Conservation (phyloP, 2,329 filamentous ascomycete genomes). For the Volutella citrinella region DNA sequence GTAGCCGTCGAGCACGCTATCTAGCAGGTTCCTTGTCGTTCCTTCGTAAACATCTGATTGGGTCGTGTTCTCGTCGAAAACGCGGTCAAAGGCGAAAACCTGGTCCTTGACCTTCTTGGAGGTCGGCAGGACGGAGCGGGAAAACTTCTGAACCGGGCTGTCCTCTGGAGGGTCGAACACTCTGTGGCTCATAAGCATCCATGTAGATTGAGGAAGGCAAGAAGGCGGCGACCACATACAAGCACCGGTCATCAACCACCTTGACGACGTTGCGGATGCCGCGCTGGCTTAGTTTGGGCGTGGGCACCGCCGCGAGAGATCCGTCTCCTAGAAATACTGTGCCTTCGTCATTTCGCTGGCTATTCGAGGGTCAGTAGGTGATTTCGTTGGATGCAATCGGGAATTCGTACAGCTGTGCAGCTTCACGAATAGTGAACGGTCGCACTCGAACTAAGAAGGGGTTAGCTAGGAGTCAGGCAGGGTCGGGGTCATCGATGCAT, state of each 20-base stretch:
- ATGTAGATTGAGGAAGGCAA: too few species aligned
- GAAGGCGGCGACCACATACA: too few species aligned
- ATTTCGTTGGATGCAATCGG: neutral
- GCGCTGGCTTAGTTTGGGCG: conserved; percentile 80
- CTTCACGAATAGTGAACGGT: conserved; percentile 83
- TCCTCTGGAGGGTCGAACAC: conserved; percentile 98
- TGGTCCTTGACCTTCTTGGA: conserved; percentile 96
- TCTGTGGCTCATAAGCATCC: conserved; percentile 48
- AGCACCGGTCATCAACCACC: conserved; percentile 90
- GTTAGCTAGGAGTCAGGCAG: conserved; percentile 25
- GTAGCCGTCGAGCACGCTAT: conserved; percentile 94
- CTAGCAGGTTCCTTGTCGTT: conserved; percentile 84
- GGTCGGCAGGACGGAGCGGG: conserved; percentile 72
- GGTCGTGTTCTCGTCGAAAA: conserved; percentile 92
- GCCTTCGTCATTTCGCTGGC: conserved; percentile 72
- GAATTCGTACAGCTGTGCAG: conserved; percentile 71
- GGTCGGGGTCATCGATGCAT: conserved; percentile 21
- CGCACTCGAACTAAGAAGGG: conserved; percentile 58
- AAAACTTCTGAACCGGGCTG: conserved; percentile 84
- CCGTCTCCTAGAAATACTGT: conserved; percentile 95
- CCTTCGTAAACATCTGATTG: conserved; percentile 94
- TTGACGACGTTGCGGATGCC: conserved; percentile 92
- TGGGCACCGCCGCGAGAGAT: conserved; percentile 81
- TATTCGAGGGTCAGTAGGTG: conserved; percentile 25
- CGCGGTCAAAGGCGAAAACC: conserved; percentile 92